Evolutionary conservation across 148 eudicot species (phyloP).

Genomic region (Rhododendron ovatum): DNA sequence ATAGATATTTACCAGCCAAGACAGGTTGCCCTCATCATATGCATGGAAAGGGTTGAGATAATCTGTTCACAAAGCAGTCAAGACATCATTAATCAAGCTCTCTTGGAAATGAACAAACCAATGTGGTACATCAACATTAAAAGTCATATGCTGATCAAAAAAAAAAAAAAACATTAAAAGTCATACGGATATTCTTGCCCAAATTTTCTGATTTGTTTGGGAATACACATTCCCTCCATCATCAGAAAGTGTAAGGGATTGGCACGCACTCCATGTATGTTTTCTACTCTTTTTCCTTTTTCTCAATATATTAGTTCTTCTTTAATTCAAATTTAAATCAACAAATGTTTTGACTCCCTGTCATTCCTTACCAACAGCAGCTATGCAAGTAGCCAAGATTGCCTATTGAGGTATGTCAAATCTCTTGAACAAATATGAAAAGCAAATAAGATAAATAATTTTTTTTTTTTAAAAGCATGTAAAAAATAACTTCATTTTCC

Average conservation of each 20-base stretch:
- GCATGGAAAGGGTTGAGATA: conserved; percentile 99
- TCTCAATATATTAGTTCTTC: not conserved
- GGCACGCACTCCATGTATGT: not conserved
- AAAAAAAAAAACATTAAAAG: not conserved
- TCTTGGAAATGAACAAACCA: not conserved
- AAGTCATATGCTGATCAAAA: not conserved
- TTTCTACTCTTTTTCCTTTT: not conserved
- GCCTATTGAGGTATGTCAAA: not conserved
- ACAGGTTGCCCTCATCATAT: conserved; percentile 95
- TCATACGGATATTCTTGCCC: not conserved
- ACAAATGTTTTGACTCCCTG: not conserved
- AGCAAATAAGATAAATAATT: not conserved
- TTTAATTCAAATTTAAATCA: not conserved
- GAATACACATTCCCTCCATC: not conserved
- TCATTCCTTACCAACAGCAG: not conserved
- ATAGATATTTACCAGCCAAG: conserved; percentile 78
- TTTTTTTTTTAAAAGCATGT: not conserved
- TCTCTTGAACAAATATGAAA: not conserved
- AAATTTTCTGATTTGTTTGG: not conserved
- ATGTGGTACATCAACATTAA: not conserved
- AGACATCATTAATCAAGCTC: conserved; percentile 7
- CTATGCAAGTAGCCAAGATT: not conserved
- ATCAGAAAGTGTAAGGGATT: not conserved
- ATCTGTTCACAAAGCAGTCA: conserved; percentile 42
- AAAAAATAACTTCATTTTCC: not conserved